Evolutionary conservation across 208 protist genomes (phyloP).

Genomic region (Acanthamoeba castellanii): DNA sequence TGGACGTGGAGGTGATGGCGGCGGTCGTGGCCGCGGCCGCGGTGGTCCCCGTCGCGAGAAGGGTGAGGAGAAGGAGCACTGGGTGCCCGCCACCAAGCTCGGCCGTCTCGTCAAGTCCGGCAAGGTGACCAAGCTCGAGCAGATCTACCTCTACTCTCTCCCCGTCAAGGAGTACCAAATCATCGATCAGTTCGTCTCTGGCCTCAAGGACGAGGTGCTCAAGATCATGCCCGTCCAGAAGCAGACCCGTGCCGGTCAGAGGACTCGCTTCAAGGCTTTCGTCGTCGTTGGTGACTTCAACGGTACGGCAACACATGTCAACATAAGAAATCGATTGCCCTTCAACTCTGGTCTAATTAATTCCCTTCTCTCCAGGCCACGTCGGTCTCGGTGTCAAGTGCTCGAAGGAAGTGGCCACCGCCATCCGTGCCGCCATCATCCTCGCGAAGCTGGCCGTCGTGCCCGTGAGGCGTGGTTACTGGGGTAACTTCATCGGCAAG

Average conservation of each 20-base stretch:
- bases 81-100: conserved; percentile 99
- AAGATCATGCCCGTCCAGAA: conserved; percentile 99
- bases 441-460: conserved; percentile 98
- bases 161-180: conserved; percentile 99
- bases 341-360: neutral
- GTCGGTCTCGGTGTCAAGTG: conserved; percentile 99
- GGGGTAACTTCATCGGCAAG: conserved; percentile 99
- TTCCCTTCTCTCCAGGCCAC: conserved; percentile 88
- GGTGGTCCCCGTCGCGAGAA: conserved; percentile 66
- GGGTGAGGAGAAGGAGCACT: conserved; percentile 93
- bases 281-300: conserved; percentile 99
- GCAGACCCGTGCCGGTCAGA: conserved; percentile 99
- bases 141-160: conserved; percentile 99
- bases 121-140: conserved; percentile 97
- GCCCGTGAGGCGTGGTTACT: conserved; percentile 99
- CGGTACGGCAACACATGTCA: conserved; percentile 85
- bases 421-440: conserved; percentile 98
- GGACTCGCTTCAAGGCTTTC: conserved; percentile 99
- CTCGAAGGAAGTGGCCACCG: conserved; percentile 99
- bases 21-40: conserved; percentile 80
- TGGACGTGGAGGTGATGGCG: conserved; percentile 73
- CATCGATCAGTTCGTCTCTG: conserved; percentile 97
- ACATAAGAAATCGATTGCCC: too few species aligned
- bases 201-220: conserved; percentile 97
- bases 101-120: conserved; percentile 95